Base-by-base conservation (phyloP, 106 monocot species). In the Platanthera zijinensis region DNA sequence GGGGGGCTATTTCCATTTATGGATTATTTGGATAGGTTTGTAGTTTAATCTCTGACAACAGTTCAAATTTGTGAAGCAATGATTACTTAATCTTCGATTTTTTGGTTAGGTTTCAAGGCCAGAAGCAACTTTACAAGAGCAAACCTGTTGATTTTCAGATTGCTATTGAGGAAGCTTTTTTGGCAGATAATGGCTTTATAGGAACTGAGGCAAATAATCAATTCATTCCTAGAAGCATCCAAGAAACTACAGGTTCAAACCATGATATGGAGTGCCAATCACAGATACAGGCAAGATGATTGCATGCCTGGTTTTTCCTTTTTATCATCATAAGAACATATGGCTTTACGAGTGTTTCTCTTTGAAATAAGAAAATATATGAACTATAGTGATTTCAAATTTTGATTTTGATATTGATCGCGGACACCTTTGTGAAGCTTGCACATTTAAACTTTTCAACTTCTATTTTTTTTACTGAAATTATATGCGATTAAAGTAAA, bases 91-190 rank as follows among this genome's bases (percentile, higher is more conserved):
- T 53, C 1, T 53, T 32, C 12, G 2, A 10, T 66, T 66, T 66
- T 51, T 51, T 7, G 71, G 53, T 68, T 86, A 99, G 97, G 74
- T 92, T 94, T 76, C 97, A 94, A 78, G 89, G 83, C 8, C 94
- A 99, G 82, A 90, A 87, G 57, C 82, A 92, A 46, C 81, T 90
- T 79, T 85, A 88, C 56, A 92, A 86, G 79, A 82, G 78, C 83
- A 94, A 82, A 51, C 80, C 86, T 6, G 79, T 78, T 64, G 90
- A 88, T 48, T 94, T 99, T 48, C 77, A 81, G 21, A 80, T 83
- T 77, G 94, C 99, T 13, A 90, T 92, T n/a, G 99, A 99, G 69
- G 99, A 99, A 75, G 99, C 94, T 50, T 92, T 94, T 74, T 72
- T 94, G 68, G 94, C 94, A 13, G 91, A 94, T 52, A 73, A 85